These are phyloP conservation scores for Lipomyces lipofer DNA, from an alignment of 805 yeast species.

Conservation along the genomic window DNA sequence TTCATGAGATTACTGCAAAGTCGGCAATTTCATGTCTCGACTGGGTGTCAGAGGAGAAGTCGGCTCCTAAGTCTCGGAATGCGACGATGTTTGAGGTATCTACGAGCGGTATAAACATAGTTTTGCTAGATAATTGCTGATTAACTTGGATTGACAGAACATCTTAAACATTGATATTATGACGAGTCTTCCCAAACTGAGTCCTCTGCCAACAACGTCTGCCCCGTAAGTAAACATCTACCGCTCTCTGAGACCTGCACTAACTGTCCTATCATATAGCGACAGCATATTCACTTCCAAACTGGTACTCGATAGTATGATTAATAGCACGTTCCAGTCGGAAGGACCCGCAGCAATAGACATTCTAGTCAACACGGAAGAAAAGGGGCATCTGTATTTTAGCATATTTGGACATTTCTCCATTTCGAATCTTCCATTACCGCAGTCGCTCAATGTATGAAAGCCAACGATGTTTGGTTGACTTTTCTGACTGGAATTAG, in stretches of 20 bases:
- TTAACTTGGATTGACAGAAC: background rate
- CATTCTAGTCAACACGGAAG: conserved; percentile 12
- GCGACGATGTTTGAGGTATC: conserved; percentile 16
- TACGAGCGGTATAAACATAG: background rate
- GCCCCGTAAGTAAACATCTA: conserved; percentile 18
- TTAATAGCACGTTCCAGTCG: conserved; percentile 8
- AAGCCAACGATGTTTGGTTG: too few relatives aligned
- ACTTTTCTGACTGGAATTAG: too few relatives aligned
- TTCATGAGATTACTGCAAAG: conserved; percentile 8
- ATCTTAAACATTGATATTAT: conserved; percentile 18
- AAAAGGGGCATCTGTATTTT: conserved; percentile 1
- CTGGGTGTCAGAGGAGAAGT: conserved; percentile 20
- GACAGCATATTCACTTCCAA: conserved; percentile 25
- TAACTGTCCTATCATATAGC: background rate
- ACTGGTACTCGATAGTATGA: conserved; percentile 17
- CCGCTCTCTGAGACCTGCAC: too few relatives aligned
- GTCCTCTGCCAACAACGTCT: conserved; percentile 14
- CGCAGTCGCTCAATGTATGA: conserved; percentile 11
- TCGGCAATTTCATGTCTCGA: conserved; percentile 9
- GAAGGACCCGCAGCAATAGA: conserved; percentile 18
- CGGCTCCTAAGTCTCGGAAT: conserved; percentile 6
- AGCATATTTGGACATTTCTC: conserved; percentile 27
- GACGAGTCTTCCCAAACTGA: conserved; percentile 15
- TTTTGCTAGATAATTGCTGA: background rate
- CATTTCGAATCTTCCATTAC: conserved; percentile 20